Conservation (phyloP, 202 grass and related monocot species). For the Setaria viridis region DNA sequence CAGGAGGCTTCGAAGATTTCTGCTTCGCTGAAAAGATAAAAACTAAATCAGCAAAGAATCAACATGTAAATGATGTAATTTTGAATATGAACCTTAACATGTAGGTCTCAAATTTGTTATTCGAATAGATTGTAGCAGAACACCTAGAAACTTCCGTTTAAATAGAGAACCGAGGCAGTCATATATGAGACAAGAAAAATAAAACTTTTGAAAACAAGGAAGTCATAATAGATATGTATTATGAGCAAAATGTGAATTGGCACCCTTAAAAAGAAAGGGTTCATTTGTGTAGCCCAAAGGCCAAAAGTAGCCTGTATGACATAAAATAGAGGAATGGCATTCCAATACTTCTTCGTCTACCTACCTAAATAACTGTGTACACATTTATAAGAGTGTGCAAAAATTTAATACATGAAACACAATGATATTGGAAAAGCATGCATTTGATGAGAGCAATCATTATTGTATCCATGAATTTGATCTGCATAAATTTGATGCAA, state of each 20-base stretch:
- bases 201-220: conserved; percentile 13
- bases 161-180: conserved; percentile 5
- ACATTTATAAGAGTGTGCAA: background rate
- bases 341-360: background rate
- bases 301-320: background rate
- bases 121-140: conserved; percentile 6
- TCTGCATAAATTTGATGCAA: background rate
- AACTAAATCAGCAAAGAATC: conserved; percentile 15
- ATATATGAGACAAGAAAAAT: background rate
- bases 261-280: conserved; percentile 21
- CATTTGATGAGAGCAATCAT: background rate
- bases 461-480: background rate
- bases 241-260: background rate
- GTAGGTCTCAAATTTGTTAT: background rate
- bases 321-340: background rate
- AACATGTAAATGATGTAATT: conserved; percentile 7
- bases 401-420: background rate
- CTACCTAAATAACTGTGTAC: background rate
- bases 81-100: conserved; percentile 24
- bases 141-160: background rate
- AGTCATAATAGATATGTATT: conserved; percentile 10
- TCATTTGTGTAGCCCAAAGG: background rate
- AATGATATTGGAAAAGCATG: background rate
- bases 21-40: conserved; percentile 60
- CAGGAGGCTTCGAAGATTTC: conserved; percentile 53